Base-by-base conservation (phyloP, 495 filamentous ascomycete genomes). In the Neurospora sp. region DNA sequence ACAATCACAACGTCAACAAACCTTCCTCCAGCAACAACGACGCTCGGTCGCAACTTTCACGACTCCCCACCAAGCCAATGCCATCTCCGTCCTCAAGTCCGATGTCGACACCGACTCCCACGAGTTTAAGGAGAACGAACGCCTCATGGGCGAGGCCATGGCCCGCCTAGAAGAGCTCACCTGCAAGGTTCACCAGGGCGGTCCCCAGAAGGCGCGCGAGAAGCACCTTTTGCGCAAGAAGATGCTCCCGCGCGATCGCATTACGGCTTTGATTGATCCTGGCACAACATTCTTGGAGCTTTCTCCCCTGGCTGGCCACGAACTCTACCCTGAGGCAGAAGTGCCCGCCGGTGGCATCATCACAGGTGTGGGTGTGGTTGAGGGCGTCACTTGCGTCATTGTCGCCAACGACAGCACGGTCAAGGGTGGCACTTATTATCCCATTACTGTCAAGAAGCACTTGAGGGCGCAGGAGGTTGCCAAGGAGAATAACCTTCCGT, bases 401-500 rank as follows among this genome's bases (percentile, higher is more conserved):
- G 92, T 99, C 68, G 96, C 94, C 37, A 99, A 99, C 77, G 96
- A 99, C 79, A 95, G 92, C 85, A 99, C 96, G 16, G 96, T 97
- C 74, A 99, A 99, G 83, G 96, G 96, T n/a, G 96, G 96, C 68
- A 98, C 96, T 3, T 99, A 99, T 83, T 98, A 94, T 81, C 96
- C 96, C 1, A 94, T 99, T 70, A 99, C 96, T 2, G 94, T 99
- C 40, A 97, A 97, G 85, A 99, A 99, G 83, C 96, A 98, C 82
- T 85, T 98, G 16, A 89, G 96, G 71, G 96, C 96, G 31, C 96
- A 99, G 81, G 91, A 89, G 35, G 91, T 98, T 72, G 96, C 96
- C 3, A 88, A 93, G 74, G 92, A 98, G 81, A 99, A 98, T 78
- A 89, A 89, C 72, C 79, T 84, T 10, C 87, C 87, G 86, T 88